Evolutionary conservation across 2,329 filamentous ascomycete genomes (phyloP), one percentile per base, ranked within the genome.

Genomic region (Raffaelea arxii): DNA sequence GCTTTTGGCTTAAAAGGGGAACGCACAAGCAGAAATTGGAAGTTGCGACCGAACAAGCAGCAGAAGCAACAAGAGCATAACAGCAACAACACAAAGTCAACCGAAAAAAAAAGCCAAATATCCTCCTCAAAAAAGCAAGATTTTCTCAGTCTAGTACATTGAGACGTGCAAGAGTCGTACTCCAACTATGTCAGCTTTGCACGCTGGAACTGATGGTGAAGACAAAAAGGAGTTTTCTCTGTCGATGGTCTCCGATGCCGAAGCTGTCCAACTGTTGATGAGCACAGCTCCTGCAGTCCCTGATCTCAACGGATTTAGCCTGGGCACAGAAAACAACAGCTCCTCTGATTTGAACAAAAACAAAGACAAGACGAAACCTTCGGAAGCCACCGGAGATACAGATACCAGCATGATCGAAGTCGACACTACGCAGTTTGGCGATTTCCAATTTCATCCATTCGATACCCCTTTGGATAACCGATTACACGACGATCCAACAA

Each of bases 361-460:
- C n/a, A n/a, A n/a, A n/a, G n/a, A n/a, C n/a, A n/a, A n/a, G n/a
- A n/a, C n/a, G n/a, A n/a, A n/a, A n/a, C n/a, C 32, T 6, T 6
- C 32, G 7, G 32, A 43, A 21, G 40, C 11, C 38, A 21, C 19
- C 9, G 25, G 25, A 55, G 43, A 53, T 56, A 36, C 53, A 58
- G 25, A 61, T 18, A 9, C 61, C 50, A 55, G 55, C 52, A 56
- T 70, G 55, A 68, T 74, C 55, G 69, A 74, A 51, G 44, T 30
- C 22, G 46, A 25, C 22, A 54, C 65, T 27, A 60, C 69, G 16
- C 69, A 72, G 43, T 79, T 78, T 55, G 64, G 65, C 50, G 70
- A 75, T 51, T 78, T 77, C 55, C 62, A 69, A 21, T 78, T 77
- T 53, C 56, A 71, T 3, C 9, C 47, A 2, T 78, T 72, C 54